Base-by-base conservation (phyloP, 2,329 filamentous ascomycete genomes). In the Clarireedia hainanense region DNA sequence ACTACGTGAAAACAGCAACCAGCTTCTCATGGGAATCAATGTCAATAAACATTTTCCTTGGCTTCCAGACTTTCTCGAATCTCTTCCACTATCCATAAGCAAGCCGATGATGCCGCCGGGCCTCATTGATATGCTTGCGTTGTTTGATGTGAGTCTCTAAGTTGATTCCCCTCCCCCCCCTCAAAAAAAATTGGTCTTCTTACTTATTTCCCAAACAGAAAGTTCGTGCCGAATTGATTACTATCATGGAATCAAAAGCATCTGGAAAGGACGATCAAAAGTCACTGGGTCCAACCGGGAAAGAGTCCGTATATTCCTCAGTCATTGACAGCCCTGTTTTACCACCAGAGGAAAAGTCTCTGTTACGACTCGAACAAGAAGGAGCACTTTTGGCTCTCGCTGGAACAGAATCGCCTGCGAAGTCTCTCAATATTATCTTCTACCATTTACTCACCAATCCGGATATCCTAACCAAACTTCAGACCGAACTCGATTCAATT, bases 401-500 rank as follows among this genome's bases (percentile, higher is more conserved):
- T 4, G 73, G 71, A 2, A 71, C 69, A 12, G 67, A 72, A 34
- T 75, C 72, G 0, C 70, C 67, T 0, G 65, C 65, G 4, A 65
- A 66, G 59, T 62, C 68, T 0, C 62, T 76, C n/a, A 58, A 67
- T 3, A 57, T 71, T 6, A 60, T 68, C 5, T 65, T 68, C 5
- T 75, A 68, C 61, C 58, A 72, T 64, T 59, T 76, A 1, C 68
- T 72, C 26, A 54, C 61, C 7, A 64, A 71, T 17, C 68, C 71
- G 0, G 2, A 55, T 0, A 64, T 71, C 2, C 60, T 70, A 0
- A 14, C 49, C 1, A 63, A 58, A 6, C 59, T 76, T 9, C 64
- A 61, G 1, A 55, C 60, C 0, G 73, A 75, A 57, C 63, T 76
- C 2, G 54, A 50, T 12, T 42, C 57, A 17, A 34, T 43, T 39